Evolutionary conservation across 1,139 yeast species (phyloP), one percentile per base, ranked within the genome.

Genomic region (Taphrina wiesneri): DNA sequence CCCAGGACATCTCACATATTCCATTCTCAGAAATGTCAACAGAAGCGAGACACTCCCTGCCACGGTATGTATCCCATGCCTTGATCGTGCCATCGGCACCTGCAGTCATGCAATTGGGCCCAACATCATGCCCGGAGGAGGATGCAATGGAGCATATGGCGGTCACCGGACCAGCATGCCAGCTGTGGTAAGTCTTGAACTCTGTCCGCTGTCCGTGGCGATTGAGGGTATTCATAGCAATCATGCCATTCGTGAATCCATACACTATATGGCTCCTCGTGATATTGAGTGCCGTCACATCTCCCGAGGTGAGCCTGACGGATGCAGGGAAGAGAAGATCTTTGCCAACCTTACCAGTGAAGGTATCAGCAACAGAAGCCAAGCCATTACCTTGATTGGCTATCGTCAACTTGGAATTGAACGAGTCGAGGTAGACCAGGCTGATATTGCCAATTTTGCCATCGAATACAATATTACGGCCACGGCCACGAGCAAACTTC

Each of bases 261-360:
- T 60, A 60, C 3, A 26, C 39, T 5, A 57, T 17, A 23, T 39
- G 43, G 25, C 13, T 19, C 26, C 45, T 45, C 17, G 43, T 19
- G 30, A 28, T 39, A 15, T 30, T 30, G 7, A 56, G 28, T 32
- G 43, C 43, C 26, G 43, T 43, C 19, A 56, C 52, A 17, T 56
- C 62, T 6, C 43, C 28, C 11, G 63, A 17, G 21, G 43, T 47
- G 17, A 30, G 45, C 13, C 45, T 17, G 32, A 17, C 17, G n/a
- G 23, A 34, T 2, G 46, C 52, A 1, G 65, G 59, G n/a, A 52
- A 45, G 26, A 62, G 54, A 3, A 39, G 15, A 26, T 62, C 60
- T 19, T 53, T 53, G n/a, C 47, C 60, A 7, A 62, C 57, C 30
- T 53, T 53, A 11, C 65, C 65, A 3, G 65, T 43, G 13, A 30